A percentile compares a stretch with the other conserved stretches of the same genome.
phyloP scores from a whole-genome alignment of 1,284 basidiomycete genomes.

The Fomitiporia mediterranea region DNA sequence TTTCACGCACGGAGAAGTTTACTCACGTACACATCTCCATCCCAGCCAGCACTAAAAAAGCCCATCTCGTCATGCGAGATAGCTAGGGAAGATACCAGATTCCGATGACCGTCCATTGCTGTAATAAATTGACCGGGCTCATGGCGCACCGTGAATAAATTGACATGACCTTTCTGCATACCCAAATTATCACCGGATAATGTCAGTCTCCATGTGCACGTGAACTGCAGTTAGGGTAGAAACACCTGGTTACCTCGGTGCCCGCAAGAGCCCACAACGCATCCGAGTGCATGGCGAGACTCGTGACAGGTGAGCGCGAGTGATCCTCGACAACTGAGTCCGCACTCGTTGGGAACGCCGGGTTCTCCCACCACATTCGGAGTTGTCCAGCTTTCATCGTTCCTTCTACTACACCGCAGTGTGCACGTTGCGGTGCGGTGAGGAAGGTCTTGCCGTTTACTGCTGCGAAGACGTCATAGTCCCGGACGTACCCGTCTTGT shows the following conservation, averaged over 20 bases:
- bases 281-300: conserved; percentile 84
- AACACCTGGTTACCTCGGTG: conserved; percentile 57
- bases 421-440: conserved; percentile 85
- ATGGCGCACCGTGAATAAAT: conserved; percentile 90
- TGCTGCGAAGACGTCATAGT: conserved; percentile 88
- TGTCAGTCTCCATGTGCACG: conserved; percentile 4
- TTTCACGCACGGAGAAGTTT: neutral
- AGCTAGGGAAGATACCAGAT: conserved; percentile 82
- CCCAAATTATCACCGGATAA: neutral
- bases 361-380: conserved; percentile 88
- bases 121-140: conserved; percentile 81
- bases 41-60: conserved; percentile 93
- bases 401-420: conserved; percentile 88
- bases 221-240: conserved; percentile 14
- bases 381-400: conserved; percentile 88
- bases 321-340: conserved; percentile 41
- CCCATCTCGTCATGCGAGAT: conserved; percentile 79
- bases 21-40: conserved; percentile 83
- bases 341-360: conserved; percentile 32
- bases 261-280: conserved; percentile 88
- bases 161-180: conserved; percentile 74
- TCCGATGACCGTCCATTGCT: conserved; percentile 68
- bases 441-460: conserved; percentile 86
- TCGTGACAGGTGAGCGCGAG: conserved; percentile 72
- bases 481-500: conserved; percentile 89